Evolutionary conservation across 192 early-diverging fungal genomes (phyloP).

Genomic region (Tieghemiomyces parasiticus): DNA sequence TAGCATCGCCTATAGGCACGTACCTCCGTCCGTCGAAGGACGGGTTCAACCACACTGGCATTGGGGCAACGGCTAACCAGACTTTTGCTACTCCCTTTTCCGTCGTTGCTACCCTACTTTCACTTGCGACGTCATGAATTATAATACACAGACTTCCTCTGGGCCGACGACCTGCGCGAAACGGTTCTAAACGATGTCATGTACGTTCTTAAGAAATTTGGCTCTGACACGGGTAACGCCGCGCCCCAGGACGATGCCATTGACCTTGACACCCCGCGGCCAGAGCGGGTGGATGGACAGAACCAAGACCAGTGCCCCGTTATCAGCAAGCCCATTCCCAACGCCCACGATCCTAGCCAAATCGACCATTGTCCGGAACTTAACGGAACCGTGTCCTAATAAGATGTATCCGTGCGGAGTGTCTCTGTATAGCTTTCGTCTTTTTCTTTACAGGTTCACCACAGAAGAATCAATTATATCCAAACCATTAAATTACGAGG

Average conservation of each 20-base stretch:
- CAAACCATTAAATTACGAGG: too few species aligned
- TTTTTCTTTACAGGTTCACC: too few species aligned
- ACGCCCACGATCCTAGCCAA: background rate
- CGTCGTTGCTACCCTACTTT: background rate
- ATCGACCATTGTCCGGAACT: background rate
- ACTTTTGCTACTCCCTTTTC: background rate
- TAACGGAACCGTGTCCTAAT: too few species aligned
- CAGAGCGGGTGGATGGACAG: too few species aligned
- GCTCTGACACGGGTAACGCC: background rate
- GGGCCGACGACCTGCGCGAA: constrained; percentile 27
- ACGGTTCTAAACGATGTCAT: background rate
- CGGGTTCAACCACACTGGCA: background rate
- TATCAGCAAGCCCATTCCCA: background rate
- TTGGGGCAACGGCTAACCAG: background rate
- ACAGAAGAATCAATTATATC: too few species aligned
- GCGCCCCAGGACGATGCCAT: background rate
- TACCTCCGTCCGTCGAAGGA: too few species aligned
- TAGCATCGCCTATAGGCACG: too few species aligned
- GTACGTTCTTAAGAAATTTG: background rate
- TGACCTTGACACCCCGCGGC: too few species aligned
- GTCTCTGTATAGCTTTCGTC: too few species aligned
- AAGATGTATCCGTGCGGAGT: too few species aligned
- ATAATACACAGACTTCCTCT: constrained; percentile 20
- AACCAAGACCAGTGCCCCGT: too few species aligned
- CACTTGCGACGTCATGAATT: background rate